These are phyloP conservation scores for Cicer arietinum DNA, from an alignment of 306 rosid species.

Conservation along the genomic window DNA sequence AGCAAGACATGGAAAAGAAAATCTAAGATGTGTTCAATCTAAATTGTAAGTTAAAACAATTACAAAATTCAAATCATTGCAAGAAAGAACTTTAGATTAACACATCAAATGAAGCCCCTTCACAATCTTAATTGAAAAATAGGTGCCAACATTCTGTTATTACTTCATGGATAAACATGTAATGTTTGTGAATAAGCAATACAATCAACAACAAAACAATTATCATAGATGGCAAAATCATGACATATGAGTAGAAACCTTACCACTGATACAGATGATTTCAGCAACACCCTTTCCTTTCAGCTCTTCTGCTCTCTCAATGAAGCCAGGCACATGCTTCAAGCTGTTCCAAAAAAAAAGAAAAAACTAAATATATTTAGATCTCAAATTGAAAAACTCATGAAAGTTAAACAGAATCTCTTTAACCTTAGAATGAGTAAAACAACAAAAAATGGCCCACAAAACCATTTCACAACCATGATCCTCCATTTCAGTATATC, in stretches of 20 bases:
- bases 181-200: constrained; percentile 1
- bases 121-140: constrained; percentile 3
- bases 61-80: neutral
- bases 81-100: neutral
- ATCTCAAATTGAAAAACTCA: constrained; percentile 7
- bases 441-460: neutral
- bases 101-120: neutral
- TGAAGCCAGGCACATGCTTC: constrained; percentile 88
- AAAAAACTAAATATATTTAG: neutral
- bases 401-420: neutral
- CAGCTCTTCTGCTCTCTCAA: constrained; percentile 75
- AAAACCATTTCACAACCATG: constrained; percentile 3
- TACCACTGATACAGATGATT: constrained; percentile 76
- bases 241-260: neutral
- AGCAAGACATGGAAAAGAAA: neutral
- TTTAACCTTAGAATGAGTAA: neutral
- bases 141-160: neutral
- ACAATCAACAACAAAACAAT: neutral
- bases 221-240: neutral
- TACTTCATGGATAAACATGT: neutral
- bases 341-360: constrained; percentile 52
- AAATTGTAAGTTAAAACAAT: neutral
- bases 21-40: neutral
- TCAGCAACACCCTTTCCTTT: constrained; percentile 82
- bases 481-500: constrained; percentile 2